phyloP scores from a whole-genome alignment of 2,329 filamentous ascomycete genomes.

The Colletotrichum viniferum region DNA sequence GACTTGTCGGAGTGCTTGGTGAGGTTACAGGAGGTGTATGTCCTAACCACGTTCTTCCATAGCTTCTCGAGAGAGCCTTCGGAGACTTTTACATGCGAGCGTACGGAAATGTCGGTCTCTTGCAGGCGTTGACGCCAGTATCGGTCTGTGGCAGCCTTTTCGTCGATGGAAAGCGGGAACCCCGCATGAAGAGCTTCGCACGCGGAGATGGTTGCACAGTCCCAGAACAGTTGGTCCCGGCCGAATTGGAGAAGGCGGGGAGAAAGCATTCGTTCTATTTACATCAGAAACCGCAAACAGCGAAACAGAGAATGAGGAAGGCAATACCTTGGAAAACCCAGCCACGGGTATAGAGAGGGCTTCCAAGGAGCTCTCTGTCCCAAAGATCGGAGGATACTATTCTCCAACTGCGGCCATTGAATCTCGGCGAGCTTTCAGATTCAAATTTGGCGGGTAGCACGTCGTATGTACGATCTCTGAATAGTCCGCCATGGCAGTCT shows the following conservation, averaged over 20 bases:
- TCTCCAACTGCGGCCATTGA: background rate
- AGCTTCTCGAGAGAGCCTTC: constrained; percentile 6
- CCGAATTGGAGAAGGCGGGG: constrained; percentile 26
- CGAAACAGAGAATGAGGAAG: background rate
- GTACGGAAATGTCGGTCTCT: background rate
- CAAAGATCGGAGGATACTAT: background rate
- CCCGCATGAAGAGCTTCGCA: constrained; percentile 23
- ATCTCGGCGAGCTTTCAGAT: background rate
- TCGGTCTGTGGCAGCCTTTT: background rate
- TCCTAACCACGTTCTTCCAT: constrained; percentile 20
- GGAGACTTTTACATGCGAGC: background rate
- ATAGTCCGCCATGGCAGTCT: constrained; percentile 5
- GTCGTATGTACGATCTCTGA: background rate
- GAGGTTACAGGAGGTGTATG: constrained; percentile 23
- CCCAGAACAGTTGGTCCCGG: constrained; percentile 24
- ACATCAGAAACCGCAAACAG: background rate
- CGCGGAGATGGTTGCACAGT: constrained; percentile 24
- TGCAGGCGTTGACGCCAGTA: background rate
- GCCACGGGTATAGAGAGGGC: background rate
- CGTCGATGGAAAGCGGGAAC: constrained; percentile 10
- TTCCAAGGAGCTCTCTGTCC: background rate
- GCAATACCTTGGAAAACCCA: constrained; percentile 8
- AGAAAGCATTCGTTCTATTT: constrained; percentile 21
- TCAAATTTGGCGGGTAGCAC: background rate
- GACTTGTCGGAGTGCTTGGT: constrained; percentile 18